Base-by-base conservation (phyloP, 805 yeast genomes). In the Priceomyces carsonii region DNA sequence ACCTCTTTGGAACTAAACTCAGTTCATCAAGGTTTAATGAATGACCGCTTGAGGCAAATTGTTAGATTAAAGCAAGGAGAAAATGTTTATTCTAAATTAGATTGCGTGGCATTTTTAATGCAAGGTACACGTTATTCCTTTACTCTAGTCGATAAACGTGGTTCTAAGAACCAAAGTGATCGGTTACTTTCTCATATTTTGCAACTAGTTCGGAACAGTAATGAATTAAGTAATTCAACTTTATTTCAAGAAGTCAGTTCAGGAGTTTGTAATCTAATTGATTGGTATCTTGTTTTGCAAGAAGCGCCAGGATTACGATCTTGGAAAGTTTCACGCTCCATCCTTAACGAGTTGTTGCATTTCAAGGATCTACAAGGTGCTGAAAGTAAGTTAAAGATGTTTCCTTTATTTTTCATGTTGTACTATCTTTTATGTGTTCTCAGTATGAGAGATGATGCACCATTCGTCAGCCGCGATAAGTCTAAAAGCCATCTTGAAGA, bases 211-310 rank as follows among this genome's bases (percentile, higher is more conserved):
- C 34, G 30, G 18, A 45, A 40, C 19, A 33, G 40, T 2, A 43
- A 33, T 14, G 6, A 26, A 6, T 14, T 4, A 8, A 17, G 6
- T 8, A 15, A 10, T 17, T 26, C 35, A 1, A 15, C 18, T 6
- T n/a, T 32, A 3, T 27, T 21, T 3, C 24, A 35, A 1, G 56
- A 52, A n/a, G 22, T 55, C 3, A 47, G 48, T 15, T 33, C 39
- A 1, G 50, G 59, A 2, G 25, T 62, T 2, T 43, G 43, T 18
- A 44, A 42, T 0, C 26, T 66, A 6, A 42, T 62, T 4, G 44
- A 50, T 25, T 67, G 72, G 72, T 32, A 42, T 20, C 44, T 67
- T 15, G 56, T 61, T 10, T 16, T 55, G 3, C 69, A 65, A 29
- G 55, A 57, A 24, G 32, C 43, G 5, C 59, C 64, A 2, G 15